Conservation (phyloP, 176 grass and related monocot species). For the Raddia distichophylla region DNA sequence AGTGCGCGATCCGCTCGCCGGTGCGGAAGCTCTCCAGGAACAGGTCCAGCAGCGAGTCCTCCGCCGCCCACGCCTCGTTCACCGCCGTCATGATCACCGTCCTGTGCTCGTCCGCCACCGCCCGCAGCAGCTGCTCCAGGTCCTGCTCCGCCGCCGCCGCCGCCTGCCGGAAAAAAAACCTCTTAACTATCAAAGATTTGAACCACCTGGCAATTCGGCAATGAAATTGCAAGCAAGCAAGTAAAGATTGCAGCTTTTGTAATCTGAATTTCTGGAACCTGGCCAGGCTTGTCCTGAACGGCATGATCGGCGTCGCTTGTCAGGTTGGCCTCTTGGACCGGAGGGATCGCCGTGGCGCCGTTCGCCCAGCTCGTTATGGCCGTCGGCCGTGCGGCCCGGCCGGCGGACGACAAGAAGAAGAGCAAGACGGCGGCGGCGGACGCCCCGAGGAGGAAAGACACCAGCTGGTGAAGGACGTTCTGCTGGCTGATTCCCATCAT, state of each 20-base stretch:
- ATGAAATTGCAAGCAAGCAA: background rate
- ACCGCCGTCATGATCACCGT: conserved; percentile 85
- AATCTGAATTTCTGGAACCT: background rate
- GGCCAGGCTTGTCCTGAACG: background rate
- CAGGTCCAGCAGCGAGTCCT: conserved; percentile 71
- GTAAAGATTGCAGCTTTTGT: background rate
- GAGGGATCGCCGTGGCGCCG: conserved; percentile 14
- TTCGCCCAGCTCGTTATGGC: conserved; percentile 51
- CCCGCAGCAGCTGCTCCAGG: conserved; percentile 49
- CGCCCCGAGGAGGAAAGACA: conserved; percentile 67
- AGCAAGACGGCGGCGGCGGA: conserved; percentile 58
- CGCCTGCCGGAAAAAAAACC: background rate
- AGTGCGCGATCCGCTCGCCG: conserved; percentile 57
- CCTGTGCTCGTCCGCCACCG: conserved; percentile 61
- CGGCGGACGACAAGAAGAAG: conserved; percentile 55
- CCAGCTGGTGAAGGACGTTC: conserved; percentile 54
- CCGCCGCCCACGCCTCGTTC: conserved; percentile 77
- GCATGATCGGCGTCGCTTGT: background rate
- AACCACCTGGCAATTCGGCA: background rate
- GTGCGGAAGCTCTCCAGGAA: conserved; percentile 73
- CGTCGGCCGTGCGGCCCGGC: background rate
- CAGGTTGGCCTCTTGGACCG: background rate
- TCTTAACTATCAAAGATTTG: background rate
- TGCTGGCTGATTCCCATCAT: conserved; percentile 45
- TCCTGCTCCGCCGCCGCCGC: conserved; percentile 30